phyloP scores from a whole-genome alignment of 306 rosid genomes.

The Dicorynia guianensis region DNA sequence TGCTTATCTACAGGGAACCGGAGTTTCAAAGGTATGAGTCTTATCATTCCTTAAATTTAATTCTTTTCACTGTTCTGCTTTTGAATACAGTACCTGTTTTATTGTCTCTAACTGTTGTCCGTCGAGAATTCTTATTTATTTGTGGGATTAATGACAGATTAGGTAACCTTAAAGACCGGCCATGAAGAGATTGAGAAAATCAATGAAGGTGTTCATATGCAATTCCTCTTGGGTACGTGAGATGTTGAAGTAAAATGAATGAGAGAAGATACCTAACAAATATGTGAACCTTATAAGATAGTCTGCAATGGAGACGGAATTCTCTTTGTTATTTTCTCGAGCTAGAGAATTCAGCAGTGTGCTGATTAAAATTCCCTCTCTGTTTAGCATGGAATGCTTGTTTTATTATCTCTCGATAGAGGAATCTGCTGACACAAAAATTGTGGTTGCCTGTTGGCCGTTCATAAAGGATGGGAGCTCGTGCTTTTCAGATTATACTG shows the following conservation, averaged over 20 bases:
- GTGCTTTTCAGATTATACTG: neutral
- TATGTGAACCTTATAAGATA: neutral
- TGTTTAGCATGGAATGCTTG: neutral
- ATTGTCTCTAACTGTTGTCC: neutral
- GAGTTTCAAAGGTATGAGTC: conserved; percentile 56
- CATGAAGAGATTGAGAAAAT: conserved; percentile 41
- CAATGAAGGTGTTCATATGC: neutral
- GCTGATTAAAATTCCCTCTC: neutral
- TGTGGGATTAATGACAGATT: conserved; percentile 50
- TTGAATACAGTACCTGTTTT: neutral
- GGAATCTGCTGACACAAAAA: neutral
- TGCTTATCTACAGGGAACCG: conserved; percentile 60
- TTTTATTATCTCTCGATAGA: too few relatives aligned
- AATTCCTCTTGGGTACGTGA: neutral
- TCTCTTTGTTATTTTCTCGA: neutral
- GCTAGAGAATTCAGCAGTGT: too few relatives aligned
- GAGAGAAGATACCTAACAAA: conserved; percentile 11
- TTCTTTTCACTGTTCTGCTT: conserved; percentile 1
- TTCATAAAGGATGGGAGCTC: too few relatives aligned
- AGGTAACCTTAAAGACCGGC: conserved; percentile 53
- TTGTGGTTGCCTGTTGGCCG: neutral
- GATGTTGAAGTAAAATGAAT: neutral
- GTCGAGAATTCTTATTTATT: conserved; percentile 10
- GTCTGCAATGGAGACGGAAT: too few relatives aligned
- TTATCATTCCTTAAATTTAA: neutral